A percentile compares a stretch with the other conserved stretches of the same genome.
Evolutionary conservation across 306 rosid genomes (phyloP).

Genomic region (Glycine tomentella): DNA sequence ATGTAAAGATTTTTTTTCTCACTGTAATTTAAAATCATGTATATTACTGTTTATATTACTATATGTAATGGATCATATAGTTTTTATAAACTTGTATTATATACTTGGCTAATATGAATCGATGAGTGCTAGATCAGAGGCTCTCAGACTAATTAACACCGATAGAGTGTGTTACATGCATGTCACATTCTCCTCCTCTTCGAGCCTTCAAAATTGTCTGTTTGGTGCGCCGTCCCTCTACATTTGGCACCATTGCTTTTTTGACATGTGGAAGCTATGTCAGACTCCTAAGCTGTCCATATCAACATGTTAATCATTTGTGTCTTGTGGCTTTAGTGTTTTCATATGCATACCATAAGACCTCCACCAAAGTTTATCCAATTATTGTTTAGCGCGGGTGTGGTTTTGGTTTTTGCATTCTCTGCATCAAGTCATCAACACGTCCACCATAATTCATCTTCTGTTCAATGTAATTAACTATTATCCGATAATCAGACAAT

Average conservation of each 20-base stretch:
- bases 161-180: background rate
- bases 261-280: constrained; percentile 59
- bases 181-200: constrained; percentile 40
- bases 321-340: constrained; percentile 38
- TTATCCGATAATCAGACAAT: background rate
- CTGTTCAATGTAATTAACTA: background rate
- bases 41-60: background rate
- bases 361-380: constrained; percentile 44
- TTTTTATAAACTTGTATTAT: background rate
- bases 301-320: constrained; percentile 63
- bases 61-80: background rate
- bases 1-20: no score
- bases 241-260: constrained; percentile 58
- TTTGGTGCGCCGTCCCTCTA: constrained; percentile 78
- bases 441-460: constrained; percentile 24
- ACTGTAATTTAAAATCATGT: no score
- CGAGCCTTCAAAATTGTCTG: constrained; percentile 45
- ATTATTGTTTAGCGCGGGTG: background rate
- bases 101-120: background rate
- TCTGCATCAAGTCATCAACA: background rate
- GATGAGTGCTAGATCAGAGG: background rate
- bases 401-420: background rate
- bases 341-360: constrained; percentile 47
- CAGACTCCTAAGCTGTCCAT: constrained; percentile 59
- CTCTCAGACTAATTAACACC: background rate